Conservation (phyloP, 331 rosid species). For the Dryas integrifolia region DNA sequence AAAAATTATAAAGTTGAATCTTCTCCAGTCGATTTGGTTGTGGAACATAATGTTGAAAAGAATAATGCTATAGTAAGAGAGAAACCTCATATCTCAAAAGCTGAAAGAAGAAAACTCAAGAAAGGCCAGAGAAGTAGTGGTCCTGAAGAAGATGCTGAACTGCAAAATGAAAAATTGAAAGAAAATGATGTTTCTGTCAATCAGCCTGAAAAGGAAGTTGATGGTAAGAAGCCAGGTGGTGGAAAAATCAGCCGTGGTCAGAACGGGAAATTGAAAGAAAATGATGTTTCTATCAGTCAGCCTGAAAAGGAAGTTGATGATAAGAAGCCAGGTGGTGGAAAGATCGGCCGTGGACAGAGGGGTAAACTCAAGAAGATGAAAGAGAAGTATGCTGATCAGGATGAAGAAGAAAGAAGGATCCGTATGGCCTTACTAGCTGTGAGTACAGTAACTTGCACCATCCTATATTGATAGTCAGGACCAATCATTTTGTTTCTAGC, state of each 20-base stretch:
- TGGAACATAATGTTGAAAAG: slow-evolving; percentile 45
- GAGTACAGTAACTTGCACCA: slow-evolving; percentile 41
- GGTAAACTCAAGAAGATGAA: slow-evolving; percentile 87
- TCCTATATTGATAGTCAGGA: slow-evolving; percentile 4
- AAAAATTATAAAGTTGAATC: slow-evolving; percentile 47
- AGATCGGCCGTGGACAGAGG: slow-evolving; percentile 80
- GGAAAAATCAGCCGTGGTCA: slow-evolving; percentile 83
- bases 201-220: slow-evolving; percentile 48
- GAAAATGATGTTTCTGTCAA: slow-evolving; percentile 37
- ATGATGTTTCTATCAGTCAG: slow-evolving; percentile 37
- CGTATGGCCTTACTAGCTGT: slow-evolving; percentile 98
- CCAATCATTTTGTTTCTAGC: neutral
- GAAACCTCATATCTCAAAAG: slow-evolving; percentile 80
- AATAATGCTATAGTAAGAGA: slow-evolving; percentile 59
- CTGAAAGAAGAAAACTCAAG: slow-evolving; percentile 90
- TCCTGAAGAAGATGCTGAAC: slow-evolving; percentile 47
- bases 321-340: slow-evolving; percentile 59
- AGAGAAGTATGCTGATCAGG: slow-evolving; percentile 95
- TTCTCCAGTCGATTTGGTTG: slow-evolving; percentile 44
- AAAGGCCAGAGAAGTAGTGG: slow-evolving; percentile 53
- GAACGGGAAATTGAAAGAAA: slow-evolving; percentile 44
- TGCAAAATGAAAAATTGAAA: slow-evolving; percentile 36
- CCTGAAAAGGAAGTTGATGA: slow-evolving; percentile 50
- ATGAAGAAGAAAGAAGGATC: slow-evolving; percentile 93
- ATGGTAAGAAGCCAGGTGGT: slow-evolving; percentile 51